Base-by-base conservation (phyloP, 2,329 filamentous ascomycete species). In the Hypoxylon sp. region DNA sequence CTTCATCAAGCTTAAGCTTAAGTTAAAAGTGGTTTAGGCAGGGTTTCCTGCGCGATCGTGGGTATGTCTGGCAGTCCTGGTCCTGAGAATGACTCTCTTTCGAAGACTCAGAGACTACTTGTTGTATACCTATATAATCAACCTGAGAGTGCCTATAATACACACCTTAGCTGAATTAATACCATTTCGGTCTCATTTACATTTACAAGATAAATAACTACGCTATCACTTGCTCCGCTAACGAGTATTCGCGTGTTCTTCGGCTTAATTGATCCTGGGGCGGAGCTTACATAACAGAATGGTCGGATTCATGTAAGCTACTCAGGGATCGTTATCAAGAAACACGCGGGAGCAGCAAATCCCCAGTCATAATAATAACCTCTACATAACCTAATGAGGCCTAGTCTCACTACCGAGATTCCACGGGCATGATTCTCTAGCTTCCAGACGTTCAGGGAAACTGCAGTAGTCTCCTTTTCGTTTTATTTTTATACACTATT, bases 351-450 rank as follows among this genome's bases (percentile, higher is more conserved):
- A 51, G 33, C 14, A 31, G 14, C n/a, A 57, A 29, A 64, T 33
- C 57, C 35, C 47, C 51, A 42, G 26, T 55, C 39, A 35, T 26
- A 44, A 33, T 50, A 63, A 35, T 50, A 63, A 35, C 37, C 47
- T 50, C 19, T 46, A 33, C 33, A 42, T 3, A 8, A 37, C 33
- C 19, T 14, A 53, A 46, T 33, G 35, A 60, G 22, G 10, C 50
- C 17, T 39, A 44, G 44, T 22, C 14, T 17, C 42, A 65, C 39
- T 33, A 57, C 61, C 19, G 50, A 57, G 65, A 48, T 62, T 22
- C 50, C 52, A 50, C 37, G 44, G 37, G 24, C 24, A 31, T 19
- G 13, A 52, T 33, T 42, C 14, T 35, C 37, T 47, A 29, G 50
- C 35, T 35, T 47, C 58, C 47, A 53, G 37, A n/a, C 37, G 31